Evolutionary conservation across 2,329 filamentous ascomycete species (phyloP).

Genomic region (Xylaria sp.): DNA sequence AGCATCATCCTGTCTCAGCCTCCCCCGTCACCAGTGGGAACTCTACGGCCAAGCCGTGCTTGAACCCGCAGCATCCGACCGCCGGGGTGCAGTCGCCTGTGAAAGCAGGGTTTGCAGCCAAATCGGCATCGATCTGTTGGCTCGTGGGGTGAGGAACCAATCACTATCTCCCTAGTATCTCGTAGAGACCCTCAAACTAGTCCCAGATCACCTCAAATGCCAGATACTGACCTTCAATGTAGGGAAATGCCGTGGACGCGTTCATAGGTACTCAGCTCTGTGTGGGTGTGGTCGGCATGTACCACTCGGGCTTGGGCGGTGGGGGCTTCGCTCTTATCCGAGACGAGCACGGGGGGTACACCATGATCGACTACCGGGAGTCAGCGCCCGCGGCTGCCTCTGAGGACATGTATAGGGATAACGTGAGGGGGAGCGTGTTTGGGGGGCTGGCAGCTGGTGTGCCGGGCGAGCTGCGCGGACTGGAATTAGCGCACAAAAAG

Average conservation of each 20-base stretch:
- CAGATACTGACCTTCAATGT: neutral
- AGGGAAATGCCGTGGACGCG: conserved; percentile 80
- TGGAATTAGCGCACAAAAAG: conserved; percentile 77
- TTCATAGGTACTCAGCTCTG: conserved; percentile 76
- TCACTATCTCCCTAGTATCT: neutral
- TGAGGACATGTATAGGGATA: conserved; percentile 83
- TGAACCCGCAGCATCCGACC: conserved; percentile 21
- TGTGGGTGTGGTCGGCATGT: conserved; percentile 76
- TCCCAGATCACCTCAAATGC: neutral
- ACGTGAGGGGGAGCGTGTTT: conserved; percentile 68
- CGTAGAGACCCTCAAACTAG: neutral
- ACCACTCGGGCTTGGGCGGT: conserved; percentile 83
- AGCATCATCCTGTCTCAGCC: conserved; percentile 1
- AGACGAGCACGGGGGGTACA: conserved; percentile 72
- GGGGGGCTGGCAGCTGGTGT: conserved; percentile 76
- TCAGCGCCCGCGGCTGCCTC: conserved; percentile 81
- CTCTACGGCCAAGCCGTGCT: conserved; percentile 29
- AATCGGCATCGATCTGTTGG: conserved; percentile 42
- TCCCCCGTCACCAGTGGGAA: conserved; percentile 10
- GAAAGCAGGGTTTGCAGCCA: conserved; percentile 43
- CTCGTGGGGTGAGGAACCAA: conserved; percentile 36
- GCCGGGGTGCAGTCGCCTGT: conserved; percentile 40
- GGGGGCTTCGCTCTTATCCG: conserved; percentile 89
- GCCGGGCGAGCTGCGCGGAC: conserved; percentile 76
- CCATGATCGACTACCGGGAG: conserved; percentile 89